A percentile compares a stretch with the other conserved stretches of the same genome.
phyloP scores from a whole-genome alignment of 257 asterid species.

The Dorcoceras hygrometricum region DNA sequence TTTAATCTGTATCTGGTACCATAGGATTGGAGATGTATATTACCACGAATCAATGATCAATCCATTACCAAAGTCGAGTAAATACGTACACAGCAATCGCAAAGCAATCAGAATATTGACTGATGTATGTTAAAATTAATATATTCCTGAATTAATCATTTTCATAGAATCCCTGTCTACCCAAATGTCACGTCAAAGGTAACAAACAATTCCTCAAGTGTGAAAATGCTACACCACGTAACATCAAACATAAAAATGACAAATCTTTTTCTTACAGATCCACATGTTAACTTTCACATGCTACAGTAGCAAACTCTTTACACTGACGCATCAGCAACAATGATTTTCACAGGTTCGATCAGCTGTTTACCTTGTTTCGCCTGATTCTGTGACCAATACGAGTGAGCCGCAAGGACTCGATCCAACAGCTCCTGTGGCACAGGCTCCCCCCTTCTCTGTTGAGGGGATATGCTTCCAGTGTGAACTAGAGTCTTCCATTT shows the following conservation, averaged over 20 bases:
- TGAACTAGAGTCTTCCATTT: conserved; percentile 94
- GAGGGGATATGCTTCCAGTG: conserved; percentile 90
- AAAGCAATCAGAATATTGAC: conserved; percentile 17
- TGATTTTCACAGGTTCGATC: conserved; percentile 31
- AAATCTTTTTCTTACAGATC: conserved; percentile 34
- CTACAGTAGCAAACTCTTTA: conserved; percentile 34
- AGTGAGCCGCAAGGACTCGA: conserved; percentile 69
- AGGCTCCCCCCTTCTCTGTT: conserved; percentile 86
- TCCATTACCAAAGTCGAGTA: not conserved
- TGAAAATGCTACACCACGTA: conserved; percentile 24
- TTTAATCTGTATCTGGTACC: too few species aligned
- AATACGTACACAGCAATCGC: not conserved
- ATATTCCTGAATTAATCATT: not conserved
- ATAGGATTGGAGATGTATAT: too few species aligned
- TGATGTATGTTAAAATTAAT: conserved; percentile 1
- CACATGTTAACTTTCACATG: conserved; percentile 22
- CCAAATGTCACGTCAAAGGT: conserved; percentile 24
- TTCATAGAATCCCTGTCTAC: conserved; percentile 40
- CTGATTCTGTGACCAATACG: conserved; percentile 73
- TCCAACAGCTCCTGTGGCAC: conserved; percentile 87
- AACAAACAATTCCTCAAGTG: conserved; percentile 46
- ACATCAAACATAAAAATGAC: conserved; percentile 24
- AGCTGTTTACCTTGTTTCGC: conserved; percentile 58
- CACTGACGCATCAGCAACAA: conserved; percentile 28
- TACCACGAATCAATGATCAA: too few species aligned